A percentile compares a stretch with the other conserved stretches of the same genome.
Conservation (phyloP, 2,329 filamentous ascomycete species). For the Xylariaceae sp. region DNA sequence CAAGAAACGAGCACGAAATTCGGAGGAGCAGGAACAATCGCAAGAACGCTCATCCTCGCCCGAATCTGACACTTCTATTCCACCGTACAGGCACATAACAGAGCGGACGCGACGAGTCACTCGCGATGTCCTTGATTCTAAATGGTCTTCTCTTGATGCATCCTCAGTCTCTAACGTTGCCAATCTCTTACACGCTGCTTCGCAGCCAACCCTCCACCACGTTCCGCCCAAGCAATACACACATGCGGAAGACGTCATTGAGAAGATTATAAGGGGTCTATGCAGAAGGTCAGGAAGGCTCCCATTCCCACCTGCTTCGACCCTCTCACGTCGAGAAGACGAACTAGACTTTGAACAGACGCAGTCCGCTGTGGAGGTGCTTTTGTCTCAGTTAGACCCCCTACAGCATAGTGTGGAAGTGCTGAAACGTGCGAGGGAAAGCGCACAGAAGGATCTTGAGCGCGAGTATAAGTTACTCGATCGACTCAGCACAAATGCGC, state of each 20-base stretch:
- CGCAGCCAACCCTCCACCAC: conserved; percentile 56
- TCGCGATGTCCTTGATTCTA: conserved; percentile 60
- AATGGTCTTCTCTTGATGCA: conserved; percentile 57
- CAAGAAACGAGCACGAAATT: conserved; percentile 9
- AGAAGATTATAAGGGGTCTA: conserved; percentile 50
- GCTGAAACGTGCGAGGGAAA: conserved; percentile 52
- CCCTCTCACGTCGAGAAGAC: conserved; percentile 44
- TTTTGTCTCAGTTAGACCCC: conserved; percentile 57
- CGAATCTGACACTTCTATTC: conserved; percentile 23
- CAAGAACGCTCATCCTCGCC: conserved; percentile 24
- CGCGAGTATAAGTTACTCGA: conserved; percentile 48
- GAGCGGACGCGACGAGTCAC: conserved; percentile 50
- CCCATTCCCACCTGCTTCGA: conserved; percentile 59
- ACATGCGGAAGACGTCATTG: conserved; percentile 52
- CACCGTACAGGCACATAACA: conserved; percentile 47
- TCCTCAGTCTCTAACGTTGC: conserved; percentile 52
- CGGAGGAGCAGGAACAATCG: conserved; percentile 12
- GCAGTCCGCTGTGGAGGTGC: conserved; percentile 50
- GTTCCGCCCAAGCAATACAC: conserved; percentile 45
- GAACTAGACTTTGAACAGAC: conserved; percentile 64
- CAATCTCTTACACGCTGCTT: conserved; percentile 52
- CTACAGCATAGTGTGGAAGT: conserved; percentile 58
- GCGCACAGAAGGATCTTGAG: conserved; percentile 52
- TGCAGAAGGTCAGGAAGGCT: conserved; percentile 55
- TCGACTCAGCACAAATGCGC: conserved; percentile 51